Base-by-base conservation (phyloP, 2,329 filamentous ascomycete species). In the Alternaria sp. region DNA sequence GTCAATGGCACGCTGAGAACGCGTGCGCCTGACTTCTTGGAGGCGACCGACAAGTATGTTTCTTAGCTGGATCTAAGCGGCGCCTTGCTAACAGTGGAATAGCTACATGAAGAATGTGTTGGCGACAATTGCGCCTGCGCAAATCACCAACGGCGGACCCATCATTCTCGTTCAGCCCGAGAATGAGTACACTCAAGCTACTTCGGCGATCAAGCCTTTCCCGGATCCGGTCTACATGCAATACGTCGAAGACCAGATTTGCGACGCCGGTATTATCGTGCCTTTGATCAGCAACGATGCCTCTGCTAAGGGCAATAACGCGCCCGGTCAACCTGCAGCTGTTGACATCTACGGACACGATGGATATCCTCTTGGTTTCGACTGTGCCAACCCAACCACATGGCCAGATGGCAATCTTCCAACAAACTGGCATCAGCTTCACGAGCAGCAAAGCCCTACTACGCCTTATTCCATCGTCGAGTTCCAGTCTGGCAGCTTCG, bases 101-200 rank as follows among this genome's bases (percentile, higher is more conserved):
- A 87, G 85, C 66, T 92, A 93, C 68, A 85, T 88, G 67, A 77
- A 83, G 7, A 83, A 88, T 9, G 85, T 94, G 52, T 87, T 86
- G 25, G 83, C 84, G 12, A 88, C 89, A 9, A 90, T 96, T 68
- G 90, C 92, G 5, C 87, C 89, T 58, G 89, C 87, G 0, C 92
- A 96, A 71, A 94, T 96, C 72, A 95, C 91, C 1, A 92, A 94
- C 56, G 92, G 91, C 0, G 93, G 93, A 0, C 92, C 92, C 0
- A 85, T 96, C 8, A 92, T 96, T 63, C 81, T 95, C 1, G 86
- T 91, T 45, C 93, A 96, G 76, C 90, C 91, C 0, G 93, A 96
- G 76, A 96, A 96, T 66, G 93, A 96, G 76, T 94, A 95, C 74
- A 89, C 86, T 1, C 79, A 82, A 17, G 83, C 83, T 1, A 79